Evolutionary conservation across 176 grass and related monocot genomes (phyloP).

Genomic region (Phyllostachys edulis): DNA sequence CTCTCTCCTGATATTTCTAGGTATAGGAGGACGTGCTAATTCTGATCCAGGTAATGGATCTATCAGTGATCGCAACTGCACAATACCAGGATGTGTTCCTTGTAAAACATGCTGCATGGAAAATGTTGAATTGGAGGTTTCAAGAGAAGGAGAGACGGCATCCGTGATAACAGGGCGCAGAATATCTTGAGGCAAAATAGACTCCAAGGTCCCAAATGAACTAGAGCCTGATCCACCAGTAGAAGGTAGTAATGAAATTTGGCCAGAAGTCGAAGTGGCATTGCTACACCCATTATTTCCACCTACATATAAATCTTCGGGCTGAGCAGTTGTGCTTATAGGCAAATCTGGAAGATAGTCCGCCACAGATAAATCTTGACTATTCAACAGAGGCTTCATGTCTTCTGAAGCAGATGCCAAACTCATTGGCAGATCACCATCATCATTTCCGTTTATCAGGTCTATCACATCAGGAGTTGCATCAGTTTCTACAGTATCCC

Average conservation of each 20-base stretch:
- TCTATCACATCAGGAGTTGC: slow-evolving; percentile 53
- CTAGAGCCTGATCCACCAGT: slow-evolving; percentile 16
- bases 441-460: slow-evolving; percentile 59
- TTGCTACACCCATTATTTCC: slow-evolving; percentile 37
- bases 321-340: slow-evolving; percentile 12
- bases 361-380: slow-evolving; percentile 38
- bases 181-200: slow-evolving; percentile 56
- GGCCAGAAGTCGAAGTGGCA: slow-evolving; percentile 26
- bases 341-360: slow-evolving; percentile 37
- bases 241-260: slow-evolving; percentile 32
- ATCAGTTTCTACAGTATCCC: slow-evolving; percentile 36
- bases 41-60: slow-evolving; percentile 35
- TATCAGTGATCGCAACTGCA: slow-evolving; percentile 31
- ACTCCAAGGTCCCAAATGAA: slow-evolving; percentile 71
- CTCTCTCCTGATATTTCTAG: slow-evolving; percentile 63
- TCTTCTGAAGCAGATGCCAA: slow-evolving; percentile 48
- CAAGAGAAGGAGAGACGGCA: slow-evolving; percentile 51
- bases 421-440: slow-evolving; percentile 41
- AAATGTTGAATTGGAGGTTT: slow-evolving; percentile 39
- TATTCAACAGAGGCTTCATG: slow-evolving; percentile 65
- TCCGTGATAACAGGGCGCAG: slow-evolving; percentile 50
- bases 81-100: slow-evolving; percentile 23
- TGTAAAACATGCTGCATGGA: slow-evolving; percentile 34
- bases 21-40: slow-evolving; percentile 29
- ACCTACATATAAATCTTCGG: slow-evolving; percentile 5